phyloP scores from a whole-genome alignment of 441 rosid species.

The Euphorbia celastroides region DNA sequence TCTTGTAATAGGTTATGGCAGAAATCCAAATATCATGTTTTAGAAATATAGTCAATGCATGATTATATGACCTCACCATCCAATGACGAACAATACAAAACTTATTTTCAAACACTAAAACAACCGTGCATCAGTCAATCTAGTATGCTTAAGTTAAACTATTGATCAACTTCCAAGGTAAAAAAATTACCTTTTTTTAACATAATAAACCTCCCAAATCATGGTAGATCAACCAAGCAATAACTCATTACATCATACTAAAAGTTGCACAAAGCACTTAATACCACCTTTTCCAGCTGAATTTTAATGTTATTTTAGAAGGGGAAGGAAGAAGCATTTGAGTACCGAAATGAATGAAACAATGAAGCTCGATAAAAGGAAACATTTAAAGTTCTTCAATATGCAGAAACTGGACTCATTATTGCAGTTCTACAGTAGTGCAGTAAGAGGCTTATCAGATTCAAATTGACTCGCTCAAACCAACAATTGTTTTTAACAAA shows the following conservation, averaged over 20 bases:
- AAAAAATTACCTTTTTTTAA: background rate
- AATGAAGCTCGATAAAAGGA: background rate
- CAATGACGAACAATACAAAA: background rate
- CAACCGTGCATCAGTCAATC: no score
- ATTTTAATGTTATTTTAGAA: background rate
- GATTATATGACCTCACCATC: background rate
- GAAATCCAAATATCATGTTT: background rate
- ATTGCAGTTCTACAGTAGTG: background rate
- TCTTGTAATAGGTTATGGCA: background rate
- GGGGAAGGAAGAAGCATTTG: background rate
- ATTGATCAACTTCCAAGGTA: background rate
- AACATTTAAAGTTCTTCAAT: background rate
- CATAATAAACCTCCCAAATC: background rate
- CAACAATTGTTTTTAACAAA: background rate
- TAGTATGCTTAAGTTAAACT: background rate
- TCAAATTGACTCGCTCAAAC: background rate
- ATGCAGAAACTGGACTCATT: background rate
- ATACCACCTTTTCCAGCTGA: background rate
- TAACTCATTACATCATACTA: background rate
- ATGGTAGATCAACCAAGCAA: background rate
- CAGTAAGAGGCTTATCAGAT: background rate
- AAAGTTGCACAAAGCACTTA: background rate
- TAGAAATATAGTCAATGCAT: background rate
- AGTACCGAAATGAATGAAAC: conserved; percentile 1
- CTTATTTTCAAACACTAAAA: background rate